Percentiles rank a stretch among this genome's conserved stretches.
Evolutionary conservation across 2,329 filamentous ascomycete species (phyloP).

Genomic region (Fusarium metavorans): DNA sequence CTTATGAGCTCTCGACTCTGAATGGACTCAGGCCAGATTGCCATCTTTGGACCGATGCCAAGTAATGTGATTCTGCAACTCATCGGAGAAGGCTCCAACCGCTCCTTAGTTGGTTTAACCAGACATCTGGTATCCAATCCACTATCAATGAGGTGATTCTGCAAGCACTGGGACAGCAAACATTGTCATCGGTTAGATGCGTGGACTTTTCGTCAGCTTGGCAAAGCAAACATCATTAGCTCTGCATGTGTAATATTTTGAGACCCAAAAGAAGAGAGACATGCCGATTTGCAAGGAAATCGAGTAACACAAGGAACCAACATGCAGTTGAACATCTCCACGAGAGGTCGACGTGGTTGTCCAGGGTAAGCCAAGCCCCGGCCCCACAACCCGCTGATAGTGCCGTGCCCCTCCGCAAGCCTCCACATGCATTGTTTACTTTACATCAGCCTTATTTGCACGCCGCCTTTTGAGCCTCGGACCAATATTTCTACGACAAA

Average conservation of each 20-base stretch:
- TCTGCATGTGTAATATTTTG: neutral
- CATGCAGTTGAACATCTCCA: neutral
- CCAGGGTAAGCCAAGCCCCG: constrained; percentile 32
- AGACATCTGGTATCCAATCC: neutral
- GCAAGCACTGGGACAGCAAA: neutral
- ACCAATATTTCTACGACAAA: constrained; percentile 24
- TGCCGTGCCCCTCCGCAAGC: constrained; percentile 20
- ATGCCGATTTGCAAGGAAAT: neutral
- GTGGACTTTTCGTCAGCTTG: neutral
- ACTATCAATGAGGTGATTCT: neutral
- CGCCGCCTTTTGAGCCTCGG: constrained; percentile 33
- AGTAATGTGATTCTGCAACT: neutral
- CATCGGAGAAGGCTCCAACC: neutral
- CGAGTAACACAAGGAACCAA: neutral
- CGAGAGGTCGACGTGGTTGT: neutral
- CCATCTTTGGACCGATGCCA: neutral
- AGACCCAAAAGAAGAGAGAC: neutral
- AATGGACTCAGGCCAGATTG: neutral
- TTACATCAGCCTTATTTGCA: constrained; percentile 36
- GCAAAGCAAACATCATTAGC: neutral
- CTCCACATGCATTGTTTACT: constrained; percentile 36
- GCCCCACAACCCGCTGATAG: constrained; percentile 23
- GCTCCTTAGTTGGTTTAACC: neutral
- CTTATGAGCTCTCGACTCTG: neutral
- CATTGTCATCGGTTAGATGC: neutral